Evolutionary conservation across 257 asterid species (phyloP).

Genomic region (Oldenlandia corymbosa): DNA sequence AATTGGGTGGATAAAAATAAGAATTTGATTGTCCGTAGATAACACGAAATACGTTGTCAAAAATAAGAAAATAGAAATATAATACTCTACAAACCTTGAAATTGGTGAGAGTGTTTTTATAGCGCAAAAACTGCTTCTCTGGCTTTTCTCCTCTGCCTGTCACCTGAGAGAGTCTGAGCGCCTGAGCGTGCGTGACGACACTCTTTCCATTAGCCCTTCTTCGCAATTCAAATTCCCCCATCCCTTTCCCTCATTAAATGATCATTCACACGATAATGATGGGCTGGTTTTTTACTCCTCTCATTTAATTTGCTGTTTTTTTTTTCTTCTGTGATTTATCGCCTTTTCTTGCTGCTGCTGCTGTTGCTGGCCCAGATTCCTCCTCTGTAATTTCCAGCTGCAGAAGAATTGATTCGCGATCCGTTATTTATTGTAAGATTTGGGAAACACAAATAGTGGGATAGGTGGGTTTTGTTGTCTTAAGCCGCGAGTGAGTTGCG

Average conservation of each 20-base stretch:
- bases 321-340: not conserved
- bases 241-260: not conserved
- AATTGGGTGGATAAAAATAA: too few species aligned
- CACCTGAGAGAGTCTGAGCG: not conserved
- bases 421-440: not conserved
- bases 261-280: not conserved
- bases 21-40: too few species aligned
- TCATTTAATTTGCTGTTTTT: not conserved
- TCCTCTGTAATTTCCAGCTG: not conserved
- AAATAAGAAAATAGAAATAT: too few species aligned
- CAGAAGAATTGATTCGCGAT: not conserved
- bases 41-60: too few species aligned
- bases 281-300: not conserved
- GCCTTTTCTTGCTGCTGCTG: too few species aligned
- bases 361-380: not conserved
- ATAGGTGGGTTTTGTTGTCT: too few species aligned
- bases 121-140: conserved; percentile 1
- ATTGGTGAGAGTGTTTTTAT: too few species aligned
- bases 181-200: not conserved
- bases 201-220: not conserved
- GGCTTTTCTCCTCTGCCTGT: too few species aligned
- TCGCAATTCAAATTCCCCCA: not conserved
- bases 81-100: too few species aligned
- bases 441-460: too few species aligned
- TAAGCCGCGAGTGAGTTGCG: not conserved